Evolutionary conservation across 2,329 filamentous ascomycete genomes (phyloP).

Genomic region (Alternaria sp.): DNA sequence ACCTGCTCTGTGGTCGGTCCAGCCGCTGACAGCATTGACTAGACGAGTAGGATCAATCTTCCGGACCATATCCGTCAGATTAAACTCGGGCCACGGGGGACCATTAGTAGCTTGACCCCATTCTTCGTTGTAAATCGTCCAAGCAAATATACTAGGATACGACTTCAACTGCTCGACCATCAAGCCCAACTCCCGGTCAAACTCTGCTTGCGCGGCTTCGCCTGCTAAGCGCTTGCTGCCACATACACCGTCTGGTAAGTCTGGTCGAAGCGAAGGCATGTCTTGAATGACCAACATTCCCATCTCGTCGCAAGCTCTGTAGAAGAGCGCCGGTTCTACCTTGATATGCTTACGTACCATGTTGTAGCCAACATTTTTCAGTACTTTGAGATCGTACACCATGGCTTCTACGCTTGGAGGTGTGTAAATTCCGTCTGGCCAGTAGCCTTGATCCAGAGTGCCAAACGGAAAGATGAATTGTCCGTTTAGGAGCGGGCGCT

Average conservation of each 20-base stretch:
- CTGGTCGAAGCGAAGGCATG: slow-evolving; percentile 68
- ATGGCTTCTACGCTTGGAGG: slow-evolving; percentile 73
- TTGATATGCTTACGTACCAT: slow-evolving; percentile 78
- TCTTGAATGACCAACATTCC: slow-evolving; percentile 75
- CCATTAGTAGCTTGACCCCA: slow-evolving; percentile 68
- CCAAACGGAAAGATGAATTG: slow-evolving; percentile 74
- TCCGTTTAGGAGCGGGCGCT: slow-evolving; percentile 72
- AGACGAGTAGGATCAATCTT: slow-evolving; percentile 70
- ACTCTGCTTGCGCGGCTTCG: slow-evolving; percentile 67
- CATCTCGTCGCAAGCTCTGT: slow-evolving; percentile 71
- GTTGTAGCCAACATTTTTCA: slow-evolving; percentile 75
- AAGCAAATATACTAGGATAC: slow-evolving; percentile 71
- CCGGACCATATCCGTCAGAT: slow-evolving; percentile 64
- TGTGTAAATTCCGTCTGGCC: slow-evolving; percentile 74
- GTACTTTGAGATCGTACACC: slow-evolving; percentile 69
- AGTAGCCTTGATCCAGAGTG: slow-evolving; percentile 75
- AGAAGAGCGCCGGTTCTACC: slow-evolving; percentile 72
- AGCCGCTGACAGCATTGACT: slow-evolving; percentile 70
- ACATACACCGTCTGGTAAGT: slow-evolving; percentile 22
- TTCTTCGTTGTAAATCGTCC: slow-evolving; percentile 77
- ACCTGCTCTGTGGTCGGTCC: slow-evolving; percentile 73
- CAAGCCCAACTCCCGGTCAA: slow-evolving; percentile 69
- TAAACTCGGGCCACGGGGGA: slow-evolving; percentile 63
- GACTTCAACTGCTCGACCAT: slow-evolving; percentile 70
- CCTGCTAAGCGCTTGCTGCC: slow-evolving; percentile 24